Conservation (phyloP, 163 green algal species). For the Scenedesmus sp. region DNA sequence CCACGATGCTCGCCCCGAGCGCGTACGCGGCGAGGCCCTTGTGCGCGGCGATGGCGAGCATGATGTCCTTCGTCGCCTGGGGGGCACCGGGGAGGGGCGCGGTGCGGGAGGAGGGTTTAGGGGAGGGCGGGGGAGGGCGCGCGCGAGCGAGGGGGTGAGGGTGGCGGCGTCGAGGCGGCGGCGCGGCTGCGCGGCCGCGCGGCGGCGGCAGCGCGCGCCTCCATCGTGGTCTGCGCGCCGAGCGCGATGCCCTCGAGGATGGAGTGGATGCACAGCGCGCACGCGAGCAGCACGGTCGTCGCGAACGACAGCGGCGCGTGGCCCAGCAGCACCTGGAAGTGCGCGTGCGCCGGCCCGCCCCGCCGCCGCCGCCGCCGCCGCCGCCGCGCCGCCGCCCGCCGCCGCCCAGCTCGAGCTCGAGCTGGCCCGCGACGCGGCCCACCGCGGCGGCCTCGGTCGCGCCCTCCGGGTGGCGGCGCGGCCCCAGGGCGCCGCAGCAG, state of each 20-base stretch:
- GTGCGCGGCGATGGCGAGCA: conserved; percentile 85
- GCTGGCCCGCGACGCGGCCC: conserved; percentile 6
- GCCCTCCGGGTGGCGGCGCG: not conserved
- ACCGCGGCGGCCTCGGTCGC: conserved; percentile 29
- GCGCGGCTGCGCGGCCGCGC: no score
- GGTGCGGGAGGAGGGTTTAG: no score
- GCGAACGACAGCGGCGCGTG: conserved; percentile 64
- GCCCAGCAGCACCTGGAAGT: conserved; percentile 39
- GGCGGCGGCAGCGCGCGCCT: not conserved
- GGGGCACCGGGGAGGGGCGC: no score
- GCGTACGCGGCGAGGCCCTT: conserved; percentile 89
- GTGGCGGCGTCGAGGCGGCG: not conserved
- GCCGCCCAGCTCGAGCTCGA: conserved; percentile 31
- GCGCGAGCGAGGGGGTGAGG: not conserved
- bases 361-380: not conserved
- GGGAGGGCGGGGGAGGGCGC: no score
- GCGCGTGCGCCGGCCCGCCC: conserved; percentile 3
- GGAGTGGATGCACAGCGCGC: conserved; percentile 83
- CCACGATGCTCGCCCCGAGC: conserved; percentile 79
- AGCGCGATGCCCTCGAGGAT: conserved; percentile 80
- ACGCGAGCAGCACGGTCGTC: conserved; percentile 80
- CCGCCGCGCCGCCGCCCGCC: not conserved
- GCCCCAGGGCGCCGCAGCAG: no score
- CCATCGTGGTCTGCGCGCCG: conserved; percentile 71
- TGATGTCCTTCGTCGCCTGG: conserved; percentile 76